Evolutionary conservation across 1,139 yeast species (phyloP).

Genomic region (Yamadazyma diddensiae): DNA sequence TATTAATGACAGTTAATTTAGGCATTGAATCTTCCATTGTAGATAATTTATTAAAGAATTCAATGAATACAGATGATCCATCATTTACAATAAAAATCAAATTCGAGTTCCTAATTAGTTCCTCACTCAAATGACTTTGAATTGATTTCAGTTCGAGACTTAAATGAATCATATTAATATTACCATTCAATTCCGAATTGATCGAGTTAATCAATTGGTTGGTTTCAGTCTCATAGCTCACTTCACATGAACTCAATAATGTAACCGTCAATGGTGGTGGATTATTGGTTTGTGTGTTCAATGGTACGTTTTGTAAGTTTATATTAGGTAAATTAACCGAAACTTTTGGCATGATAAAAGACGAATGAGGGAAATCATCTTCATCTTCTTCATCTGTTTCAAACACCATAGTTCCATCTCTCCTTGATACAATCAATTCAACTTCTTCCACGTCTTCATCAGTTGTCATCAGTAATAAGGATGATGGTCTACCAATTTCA

Average conservation of each 20-base stretch:
- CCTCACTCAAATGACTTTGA: slow-evolving; percentile 4
- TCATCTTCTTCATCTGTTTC: slow-evolving; percentile 43
- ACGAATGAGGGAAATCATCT: slow-evolving; percentile 12
- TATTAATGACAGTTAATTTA: slow-evolving; percentile 36
- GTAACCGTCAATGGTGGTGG: slow-evolving; percentile 9
- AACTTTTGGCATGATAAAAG: slow-evolving; percentile 39
- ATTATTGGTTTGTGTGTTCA: slow-evolving; percentile 1
- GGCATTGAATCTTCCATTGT: slow-evolving; percentile 15
- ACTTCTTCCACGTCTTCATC: slow-evolving; percentile 22
- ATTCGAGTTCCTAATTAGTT: slow-evolving; percentile 21
- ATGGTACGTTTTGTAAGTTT: too few relatives aligned
- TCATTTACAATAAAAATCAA: slow-evolving; percentile 40
- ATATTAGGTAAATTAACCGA: slow-evolving; percentile 6
- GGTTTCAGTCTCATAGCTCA: slow-evolving; percentile 19
- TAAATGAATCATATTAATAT: slow-evolving; percentile 19
- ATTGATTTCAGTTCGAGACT: slow-evolving; percentile 9
- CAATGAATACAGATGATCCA: slow-evolving; percentile 32
- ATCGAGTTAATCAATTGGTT: slow-evolving; percentile 20
- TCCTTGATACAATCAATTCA: slow-evolving; percentile 17
- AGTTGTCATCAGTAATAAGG: slow-evolving; percentile 21
- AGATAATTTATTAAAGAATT: slow-evolving; percentile 18
- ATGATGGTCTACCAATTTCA: slow-evolving; percentile 15
- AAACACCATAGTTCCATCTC: slow-evolving; percentile 30
- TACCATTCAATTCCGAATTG: slow-evolving; percentile 8
- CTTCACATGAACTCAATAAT: slow-evolving; percentile 19